A percentile compares a stretch with the other conserved stretches of the same genome.
Conservation (phyloP, 176 grass and related monocot genomes). For the Ampelocalamus luodianensis region DNA sequence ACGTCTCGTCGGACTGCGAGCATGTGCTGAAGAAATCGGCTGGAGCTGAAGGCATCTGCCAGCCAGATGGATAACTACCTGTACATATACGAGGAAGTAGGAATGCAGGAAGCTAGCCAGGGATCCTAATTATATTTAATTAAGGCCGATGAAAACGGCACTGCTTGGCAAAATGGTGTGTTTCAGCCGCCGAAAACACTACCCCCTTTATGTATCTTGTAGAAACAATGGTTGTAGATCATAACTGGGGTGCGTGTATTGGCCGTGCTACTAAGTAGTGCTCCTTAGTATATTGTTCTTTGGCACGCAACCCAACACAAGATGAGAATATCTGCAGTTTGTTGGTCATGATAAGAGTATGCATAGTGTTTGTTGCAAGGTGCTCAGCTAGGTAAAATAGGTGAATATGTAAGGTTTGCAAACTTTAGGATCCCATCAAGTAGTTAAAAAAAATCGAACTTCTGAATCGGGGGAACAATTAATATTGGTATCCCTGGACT, state of each 20-base stretch:
- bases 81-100: conserved; percentile 37
- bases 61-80: background rate
- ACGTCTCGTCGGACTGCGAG: conserved; percentile 53
- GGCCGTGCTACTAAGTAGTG: background rate
- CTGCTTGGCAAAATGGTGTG: background rate
- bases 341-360: background rate
- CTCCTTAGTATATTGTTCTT: background rate
- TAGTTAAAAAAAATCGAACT: background rate
- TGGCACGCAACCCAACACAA: background rate
- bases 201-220: conserved; percentile 15
- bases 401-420: background rate
- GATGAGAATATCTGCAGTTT: background rate
- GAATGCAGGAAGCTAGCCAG: background rate
- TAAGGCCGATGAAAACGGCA: conserved; percentile 12
- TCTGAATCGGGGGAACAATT: background rate
- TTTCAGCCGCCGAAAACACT: background rate
- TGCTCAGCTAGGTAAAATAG: no score
- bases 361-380: background rate
- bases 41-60: conserved; percentile 37
- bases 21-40: conserved; percentile 45
- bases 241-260: background rate
- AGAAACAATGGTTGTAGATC: conserved; percentile 8
- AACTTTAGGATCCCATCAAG: background rate
- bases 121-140: conserved; percentile 26
- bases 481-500: no score